Conservation (phyloP, 2,329 filamentous ascomycete genomes). For the Tolypocladium amazonense region DNA sequence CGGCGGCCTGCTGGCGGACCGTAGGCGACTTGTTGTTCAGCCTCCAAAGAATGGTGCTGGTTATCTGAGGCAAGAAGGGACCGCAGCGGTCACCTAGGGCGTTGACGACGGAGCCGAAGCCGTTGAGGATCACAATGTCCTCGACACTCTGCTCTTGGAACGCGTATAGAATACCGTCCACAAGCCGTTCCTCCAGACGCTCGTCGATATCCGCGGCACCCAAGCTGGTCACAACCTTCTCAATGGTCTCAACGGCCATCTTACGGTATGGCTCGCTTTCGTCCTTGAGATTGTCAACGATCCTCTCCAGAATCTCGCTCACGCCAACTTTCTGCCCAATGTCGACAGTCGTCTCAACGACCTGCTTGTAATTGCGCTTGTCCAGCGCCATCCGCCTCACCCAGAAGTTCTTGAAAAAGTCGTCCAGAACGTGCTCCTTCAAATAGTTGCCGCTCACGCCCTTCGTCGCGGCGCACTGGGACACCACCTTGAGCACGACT, state of each 20-base stretch:
- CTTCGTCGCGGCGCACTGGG: conserved; percentile 87
- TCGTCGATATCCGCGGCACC: conserved; percentile 92
- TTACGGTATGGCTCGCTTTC: conserved; percentile 97
- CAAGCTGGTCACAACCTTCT: conserved; percentile 88
- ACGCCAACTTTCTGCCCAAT: conserved; percentile 97
- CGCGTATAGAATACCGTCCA: conserved; percentile 88
- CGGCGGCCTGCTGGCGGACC: conserved; percentile 91
- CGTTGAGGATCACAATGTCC: conserved; percentile 91
- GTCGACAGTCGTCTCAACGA: conserved; percentile 96
- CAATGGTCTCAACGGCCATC: conserved; percentile 97
- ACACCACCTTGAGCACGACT: conserved; percentile 93
- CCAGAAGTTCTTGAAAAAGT: conserved; percentile 99
- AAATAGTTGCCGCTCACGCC: conserved; percentile 92
- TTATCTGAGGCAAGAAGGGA: conserved; percentile 92
- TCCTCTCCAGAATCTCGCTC: conserved; percentile 84
- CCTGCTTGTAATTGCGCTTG: conserved; percentile 94
- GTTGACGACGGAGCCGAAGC: conserved; percentile 95
- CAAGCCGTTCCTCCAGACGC: conserved; percentile 81
- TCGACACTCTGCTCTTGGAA: conserved; percentile 98
- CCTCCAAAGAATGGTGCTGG: conserved; percentile 90
- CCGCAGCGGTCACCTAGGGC: conserved; percentile 89
- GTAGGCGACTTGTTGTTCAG: conserved; percentile 97
- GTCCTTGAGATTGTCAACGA: conserved; percentile 93
- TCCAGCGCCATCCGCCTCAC: conserved; percentile 93
- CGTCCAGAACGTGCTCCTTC: conserved; percentile 87